Evolutionary conservation across 257 asterid species (phyloP).

Genomic region (Gardenia jasminoides): DNA sequence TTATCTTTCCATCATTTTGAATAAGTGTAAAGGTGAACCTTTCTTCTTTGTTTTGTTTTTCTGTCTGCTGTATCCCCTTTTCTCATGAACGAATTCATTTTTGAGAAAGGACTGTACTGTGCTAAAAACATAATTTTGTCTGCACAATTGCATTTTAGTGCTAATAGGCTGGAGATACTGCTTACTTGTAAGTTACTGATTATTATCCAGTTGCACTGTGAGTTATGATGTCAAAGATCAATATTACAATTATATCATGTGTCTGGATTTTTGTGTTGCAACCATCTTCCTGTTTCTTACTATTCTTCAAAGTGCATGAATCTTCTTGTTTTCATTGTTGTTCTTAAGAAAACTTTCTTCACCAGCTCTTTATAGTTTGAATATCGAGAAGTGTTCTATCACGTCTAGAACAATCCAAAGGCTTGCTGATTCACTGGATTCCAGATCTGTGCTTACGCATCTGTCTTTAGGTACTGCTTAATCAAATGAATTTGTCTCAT

Average conservation of each 20-base stretch:
- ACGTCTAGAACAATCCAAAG: slow-evolving; percentile 82
- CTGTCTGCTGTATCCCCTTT: neutral
- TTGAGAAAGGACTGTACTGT: neutral
- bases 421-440: slow-evolving; percentile 80
- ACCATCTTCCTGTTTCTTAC: neutral
- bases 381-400: slow-evolving; percentile 79
- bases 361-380: slow-evolving; percentile 82
- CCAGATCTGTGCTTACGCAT: slow-evolving; percentile 66
- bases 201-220: neutral
- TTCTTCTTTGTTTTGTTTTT: slow-evolving; percentile 7
- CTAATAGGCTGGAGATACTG: neutral
- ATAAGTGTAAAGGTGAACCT: slow-evolving; percentile 71
- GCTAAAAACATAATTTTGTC: neutral
- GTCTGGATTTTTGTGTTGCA: neutral
- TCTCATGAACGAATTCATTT: neutral
- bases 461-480: slow-evolving; percentile 62
- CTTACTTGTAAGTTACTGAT: neutral
- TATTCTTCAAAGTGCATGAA: neutral
- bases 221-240: neutral
- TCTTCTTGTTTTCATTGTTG: slow-evolving; percentile 5
- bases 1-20: slow-evolving; percentile 71
- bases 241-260: neutral
- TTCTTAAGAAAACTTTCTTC: slow-evolving; percentile 18
- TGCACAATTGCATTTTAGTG: neutral
- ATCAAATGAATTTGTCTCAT: neutral